phyloP scores from a whole-genome alignment of 202 grass and related monocot genomes.

The Brachypodium distachyon region DNA sequence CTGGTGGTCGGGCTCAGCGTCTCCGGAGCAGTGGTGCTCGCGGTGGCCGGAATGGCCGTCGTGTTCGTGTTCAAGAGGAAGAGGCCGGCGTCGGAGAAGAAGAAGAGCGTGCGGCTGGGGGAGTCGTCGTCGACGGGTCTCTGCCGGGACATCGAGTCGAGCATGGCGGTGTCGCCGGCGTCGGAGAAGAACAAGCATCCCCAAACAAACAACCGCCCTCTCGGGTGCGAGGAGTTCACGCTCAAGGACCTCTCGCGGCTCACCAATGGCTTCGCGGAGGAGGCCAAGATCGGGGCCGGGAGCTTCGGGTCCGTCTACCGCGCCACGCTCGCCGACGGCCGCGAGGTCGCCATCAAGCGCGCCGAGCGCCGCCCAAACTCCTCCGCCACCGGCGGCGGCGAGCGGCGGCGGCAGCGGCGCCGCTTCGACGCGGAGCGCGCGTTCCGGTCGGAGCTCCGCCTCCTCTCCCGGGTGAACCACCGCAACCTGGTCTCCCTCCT shows the following conservation, averaged over 20 bases:
- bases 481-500: constrained; percentile 68
- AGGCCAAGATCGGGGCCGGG: constrained; percentile 54
- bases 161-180: neutral
- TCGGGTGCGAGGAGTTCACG: constrained; percentile 59
- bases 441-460: constrained; percentile 64
- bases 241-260: constrained; percentile 35
- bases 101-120: constrained; percentile 1
- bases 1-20: constrained; percentile 13
- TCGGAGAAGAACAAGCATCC: too few species aligned
- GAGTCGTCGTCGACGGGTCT: constrained; percentile 1
- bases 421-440: constrained; percentile 51
- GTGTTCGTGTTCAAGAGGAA: constrained; percentile 36
- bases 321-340: constrained; percentile 54
- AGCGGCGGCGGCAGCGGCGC: neutral
- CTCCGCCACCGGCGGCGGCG: too few species aligned
- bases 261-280: constrained; percentile 48
- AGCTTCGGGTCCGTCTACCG: constrained; percentile 83
- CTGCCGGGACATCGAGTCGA: constrained; percentile 22
- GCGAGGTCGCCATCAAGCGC: constrained; percentile 69
- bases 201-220: too few species aligned
- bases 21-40: constrained; percentile 8
- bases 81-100: constrained; percentile 4
- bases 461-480: constrained; percentile 82
- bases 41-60: constrained; percentile 1
- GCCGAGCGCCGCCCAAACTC: too few species aligned